These are phyloP conservation scores for Enterocytospora artemiae DNA, from an alignment of 371 early-diverging fungal genomes.

Conservation along the genomic window DNA sequence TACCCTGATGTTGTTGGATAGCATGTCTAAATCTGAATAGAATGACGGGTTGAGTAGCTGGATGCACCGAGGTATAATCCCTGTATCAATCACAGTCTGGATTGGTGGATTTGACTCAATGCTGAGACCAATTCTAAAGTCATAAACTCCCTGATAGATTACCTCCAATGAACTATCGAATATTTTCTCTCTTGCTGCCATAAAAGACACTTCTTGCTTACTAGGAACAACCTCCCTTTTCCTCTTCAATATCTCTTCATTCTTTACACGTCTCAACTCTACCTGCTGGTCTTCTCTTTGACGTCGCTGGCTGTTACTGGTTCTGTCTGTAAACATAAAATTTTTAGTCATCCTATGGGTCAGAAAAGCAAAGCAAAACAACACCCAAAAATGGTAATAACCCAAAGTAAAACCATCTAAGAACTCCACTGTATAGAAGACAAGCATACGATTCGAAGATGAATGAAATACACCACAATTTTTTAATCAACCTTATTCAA, in stretches of 20 bases:
- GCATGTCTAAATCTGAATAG: constrained; percentile 9
- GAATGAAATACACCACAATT: too few species aligned
- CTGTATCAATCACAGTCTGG: constrained; percentile 78
- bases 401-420: too few species aligned
- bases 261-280: constrained; percentile 51
- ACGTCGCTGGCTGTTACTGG: constrained; percentile 29
- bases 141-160: constrained; percentile 67
- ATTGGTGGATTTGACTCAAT: constrained; percentile 95
- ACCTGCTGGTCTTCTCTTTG: constrained; percentile 46
- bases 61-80: constrained; percentile 84
- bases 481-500: too few species aligned
- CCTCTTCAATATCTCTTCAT: constrained; percentile 55
- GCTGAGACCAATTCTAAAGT: constrained; percentile 85
- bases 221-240: constrained; percentile 31
- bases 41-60: constrained; percentile 70
- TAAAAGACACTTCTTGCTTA: constrained; percentile 13
- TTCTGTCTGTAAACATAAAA: constrained; percentile 48
- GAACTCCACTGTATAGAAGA: too few species aligned
- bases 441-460: too few species aligned
- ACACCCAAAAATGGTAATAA: too few species aligned
- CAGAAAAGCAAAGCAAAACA: too few species aligned
- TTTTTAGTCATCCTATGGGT: constrained; percentile 48
- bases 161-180: constrained; percentile 33
- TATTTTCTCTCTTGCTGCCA: constrained; percentile 30
- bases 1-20: constrained; percentile 62